A percentile compares a stretch with the other conserved stretches of the same genome.
phyloP scores from a whole-genome alignment of 371 early-diverging fungal genomes.

The Mucor racemosus region DNA sequence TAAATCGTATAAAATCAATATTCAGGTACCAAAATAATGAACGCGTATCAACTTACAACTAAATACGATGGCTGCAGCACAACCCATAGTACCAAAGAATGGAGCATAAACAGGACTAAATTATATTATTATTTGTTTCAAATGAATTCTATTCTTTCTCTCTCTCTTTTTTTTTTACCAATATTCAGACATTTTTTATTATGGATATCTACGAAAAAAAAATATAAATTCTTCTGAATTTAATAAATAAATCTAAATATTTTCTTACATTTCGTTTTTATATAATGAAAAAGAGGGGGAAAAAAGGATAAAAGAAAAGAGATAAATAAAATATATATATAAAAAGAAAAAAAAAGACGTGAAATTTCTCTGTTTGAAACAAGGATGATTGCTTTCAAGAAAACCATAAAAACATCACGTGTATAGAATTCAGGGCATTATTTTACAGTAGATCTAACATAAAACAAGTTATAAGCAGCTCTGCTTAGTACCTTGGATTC shows the following conservation, averaged over 20 bases:
- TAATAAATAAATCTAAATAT: background rate
- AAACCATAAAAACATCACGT: background rate
- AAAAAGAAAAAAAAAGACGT: background rate
- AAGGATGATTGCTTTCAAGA: background rate
- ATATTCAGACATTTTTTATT: conserved; percentile 1
- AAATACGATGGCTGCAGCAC: conserved; percentile 94
- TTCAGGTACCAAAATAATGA: background rate
- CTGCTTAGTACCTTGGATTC: conserved; percentile 62
- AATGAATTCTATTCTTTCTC: background rate
- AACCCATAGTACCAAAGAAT: conserved; percentile 97
- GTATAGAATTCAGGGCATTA: conserved; percentile 4
- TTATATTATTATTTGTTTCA: too few relatives aligned
- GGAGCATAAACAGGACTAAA: conserved; percentile 93
- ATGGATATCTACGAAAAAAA: background rate
- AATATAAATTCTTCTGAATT: background rate
- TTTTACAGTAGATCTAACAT: conserved; percentile 38
- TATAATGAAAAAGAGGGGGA: background rate
- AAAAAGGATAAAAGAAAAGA: background rate
- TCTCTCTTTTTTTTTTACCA: background rate
- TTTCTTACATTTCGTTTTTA: background rate
- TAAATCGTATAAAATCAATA: background rate
- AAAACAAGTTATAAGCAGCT: conserved; percentile 43
- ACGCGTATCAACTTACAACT: conserved; percentile 76
- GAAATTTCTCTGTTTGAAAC: background rate
- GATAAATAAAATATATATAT: background rate